Evolutionary conservation across 257 asterid genomes (phyloP), one percentile per base, ranked within the genome.

Genomic region (Avicennia marina): DNA sequence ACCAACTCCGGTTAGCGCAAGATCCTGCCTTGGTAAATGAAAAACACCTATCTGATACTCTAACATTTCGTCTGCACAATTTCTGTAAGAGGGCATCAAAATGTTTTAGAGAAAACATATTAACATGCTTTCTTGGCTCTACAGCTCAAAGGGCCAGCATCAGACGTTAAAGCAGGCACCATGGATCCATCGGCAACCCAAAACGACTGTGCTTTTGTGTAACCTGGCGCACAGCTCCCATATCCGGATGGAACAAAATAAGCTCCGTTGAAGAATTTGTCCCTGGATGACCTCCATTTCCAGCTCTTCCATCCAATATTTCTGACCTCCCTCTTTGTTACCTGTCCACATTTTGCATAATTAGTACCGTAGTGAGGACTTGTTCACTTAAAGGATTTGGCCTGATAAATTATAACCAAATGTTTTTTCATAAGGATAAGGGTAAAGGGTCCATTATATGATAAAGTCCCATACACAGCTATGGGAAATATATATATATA

Each of bases 201-300:
- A 54, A 83, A 83, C 8, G 73, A 50, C 64, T 83, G 81, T 22
- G 55, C 7, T 22, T 40, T 70, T 0, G 51, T 56, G 64, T 84
- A 84, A 26, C 58, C 67, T 0, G 94, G 86, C 21, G 65, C 51
- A 4, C 62, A 53, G 29, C 66, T 78, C 51, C 89, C 94, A 21
- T 70, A 74, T 58, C 94, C 94, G 12, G 94, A 84, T 18, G 73
- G 86, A 26, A 81, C 67, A 38, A 84, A 84, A 44, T 73, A 84
- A 7, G 94, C 94, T 15, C 94, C 94, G 48, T 81, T 78, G 57
- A 81, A 33, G 34, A 84, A 84, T 57, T 38, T 72, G 62, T 84
- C 94, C 67, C 60, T 84, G 0, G 84, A 78, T 0, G 94, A 81
- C n/a, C 89, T 81, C 94, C 94, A 84, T 65, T 81, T 84, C 94